Evolutionary conservation across 129 eudicot species (phyloP), one percentile per base, ranked within the genome.

Genomic region (Escallonia herrerae): DNA sequence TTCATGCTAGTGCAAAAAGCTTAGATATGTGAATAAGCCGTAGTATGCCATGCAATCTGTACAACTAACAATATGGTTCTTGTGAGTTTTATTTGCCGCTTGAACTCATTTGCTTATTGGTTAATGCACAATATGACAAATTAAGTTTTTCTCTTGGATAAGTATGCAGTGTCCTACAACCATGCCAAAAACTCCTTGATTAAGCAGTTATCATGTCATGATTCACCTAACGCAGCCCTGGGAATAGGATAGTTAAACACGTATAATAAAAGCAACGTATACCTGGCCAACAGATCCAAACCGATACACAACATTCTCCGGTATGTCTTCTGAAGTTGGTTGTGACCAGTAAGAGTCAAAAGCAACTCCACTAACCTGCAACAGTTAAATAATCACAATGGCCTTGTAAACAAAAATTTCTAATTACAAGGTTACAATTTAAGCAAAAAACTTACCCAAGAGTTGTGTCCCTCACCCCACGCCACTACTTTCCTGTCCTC

Each of bases 381-480:
- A 67, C 10, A 39, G 33, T 52, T 37, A 48, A 69, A 50, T 55
- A 0, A 71, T 41, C 53, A 75, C 11, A 12, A 4, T 53, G 58
- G 49, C 9, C 49, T 5, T 45, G 49, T 45, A 8, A 45, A 45
- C 49, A 45, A 45, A 13, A 56, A 37, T 37, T 44, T 56, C 49
- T 54, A 45, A 45, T 8, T 45, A 45, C n/a, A n/a, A n/a, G n/a
- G n/a, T n/a, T n/a, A n/a, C 38, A 54, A 14, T 66, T 37, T 8
- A 57, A 50, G 14, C 10, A 66, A 56, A 22, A 38, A 62, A 62
- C 78, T 73, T 81, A 90, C 97, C 97, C 97, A 90, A 43, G 95
- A 90, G 74, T 86, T 86, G 78, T 90, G 97, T 57, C 97, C 97
- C 69, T 90, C 97, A 47, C 97, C 97, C 97, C 97, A 90, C 58